Evolutionary conservation across 2,329 filamentous ascomycete genomes (phyloP).

Genomic region (Lachnellula occidentalis): DNA sequence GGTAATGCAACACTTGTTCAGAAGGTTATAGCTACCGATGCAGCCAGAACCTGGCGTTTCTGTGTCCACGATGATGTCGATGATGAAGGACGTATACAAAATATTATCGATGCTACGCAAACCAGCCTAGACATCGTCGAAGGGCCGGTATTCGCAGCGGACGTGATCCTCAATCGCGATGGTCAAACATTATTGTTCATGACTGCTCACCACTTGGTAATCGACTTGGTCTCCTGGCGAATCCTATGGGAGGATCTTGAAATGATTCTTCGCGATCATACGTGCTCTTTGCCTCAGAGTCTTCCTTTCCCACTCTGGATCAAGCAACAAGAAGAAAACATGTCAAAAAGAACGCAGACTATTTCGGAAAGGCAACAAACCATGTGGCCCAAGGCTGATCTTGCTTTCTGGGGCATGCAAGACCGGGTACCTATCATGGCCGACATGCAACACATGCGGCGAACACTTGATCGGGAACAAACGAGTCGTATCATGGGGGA

Average conservation of each 20-base stretch:
- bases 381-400: background rate
- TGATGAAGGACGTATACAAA: background rate
- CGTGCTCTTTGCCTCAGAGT: background rate
- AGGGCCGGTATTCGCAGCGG: slow-evolving; percentile 10
- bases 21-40: slow-evolving; percentile 15
- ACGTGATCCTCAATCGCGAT: slow-evolving; percentile 2
- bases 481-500: background rate
- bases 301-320: background rate
- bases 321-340: background rate
- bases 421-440: background rate
- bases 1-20: no score
- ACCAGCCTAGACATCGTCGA: background rate
- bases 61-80: background rate
- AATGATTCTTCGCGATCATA: background rate
- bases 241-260: slow-evolving; percentile 31
- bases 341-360: background rate
- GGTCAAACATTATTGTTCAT: slow-evolving; percentile 12
- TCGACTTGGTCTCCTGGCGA: slow-evolving; percentile 34
- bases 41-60: slow-evolving; percentile 25
- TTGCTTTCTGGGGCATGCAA: background rate
- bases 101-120: background rate
- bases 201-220: slow-evolving; percentile 16
- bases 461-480: background rate
- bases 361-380: background rate
- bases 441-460: background rate